phyloP scores from a whole-genome alignment of 768 basidiomycete species.

The Filobasidium floriforme region DNA sequence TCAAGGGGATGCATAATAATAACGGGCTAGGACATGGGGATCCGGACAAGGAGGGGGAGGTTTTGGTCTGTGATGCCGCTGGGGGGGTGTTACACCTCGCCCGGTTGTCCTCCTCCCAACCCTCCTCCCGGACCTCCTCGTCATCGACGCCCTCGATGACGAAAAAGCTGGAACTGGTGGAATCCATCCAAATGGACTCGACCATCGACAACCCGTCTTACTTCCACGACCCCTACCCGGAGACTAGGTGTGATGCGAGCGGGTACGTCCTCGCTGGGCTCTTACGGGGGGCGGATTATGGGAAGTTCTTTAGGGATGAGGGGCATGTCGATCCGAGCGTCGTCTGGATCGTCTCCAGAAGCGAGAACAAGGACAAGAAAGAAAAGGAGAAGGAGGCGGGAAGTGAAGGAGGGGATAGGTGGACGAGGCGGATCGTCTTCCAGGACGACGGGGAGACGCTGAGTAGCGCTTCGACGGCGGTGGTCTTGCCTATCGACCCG shows the following conservation, averaged over 20 bases:
- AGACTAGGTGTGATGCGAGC: not conserved
- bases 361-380: not conserved
- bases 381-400: no score
- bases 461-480: constrained; percentile 19
- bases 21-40: constrained; percentile 28
- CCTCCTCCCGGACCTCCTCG: no score
- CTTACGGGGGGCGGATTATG: constrained; percentile 18
- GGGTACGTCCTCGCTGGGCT: constrained; percentile 19
- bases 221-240: constrained; percentile 21
- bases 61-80: constrained; percentile 25
- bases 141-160: not conserved
- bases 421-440: constrained; percentile 20
- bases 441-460: constrained; percentile 28
- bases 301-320: not conserved
- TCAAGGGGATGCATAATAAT: constrained; percentile 25
- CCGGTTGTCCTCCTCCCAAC: not conserved
- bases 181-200: constrained; percentile 13
- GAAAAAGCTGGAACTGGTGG: constrained; percentile 1
- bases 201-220: constrained; percentile 33
- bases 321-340: constrained; percentile 12
- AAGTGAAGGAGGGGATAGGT: constrained; percentile 6
- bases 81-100: constrained; percentile 23
- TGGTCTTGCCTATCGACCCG: constrained; percentile 21
- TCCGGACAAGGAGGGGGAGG: constrained; percentile 5
- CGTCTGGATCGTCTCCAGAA: constrained; percentile 9